A percentile compares a stretch with the other conserved stretches of the same genome.
Evolutionary conservation across 768 basidiomycete species (phyloP).

Genomic region (Lactarius vividus): DNA sequence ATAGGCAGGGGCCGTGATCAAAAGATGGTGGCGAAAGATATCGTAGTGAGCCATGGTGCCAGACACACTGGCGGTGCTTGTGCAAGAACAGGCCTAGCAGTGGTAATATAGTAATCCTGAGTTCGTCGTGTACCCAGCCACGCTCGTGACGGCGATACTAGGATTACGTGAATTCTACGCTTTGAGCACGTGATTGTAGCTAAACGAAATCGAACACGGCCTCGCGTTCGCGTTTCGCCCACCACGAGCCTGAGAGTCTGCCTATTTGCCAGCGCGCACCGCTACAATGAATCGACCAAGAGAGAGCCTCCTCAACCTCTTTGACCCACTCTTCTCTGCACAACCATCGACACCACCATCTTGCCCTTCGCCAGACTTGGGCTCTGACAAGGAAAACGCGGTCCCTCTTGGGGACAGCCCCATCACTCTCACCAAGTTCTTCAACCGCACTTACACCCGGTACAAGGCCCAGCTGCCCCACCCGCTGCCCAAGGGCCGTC

Average conservation of each 20-base stretch:
- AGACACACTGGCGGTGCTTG: background rate
- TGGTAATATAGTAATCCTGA: background rate
- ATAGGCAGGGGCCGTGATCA: background rate
- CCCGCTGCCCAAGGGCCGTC: constrained; percentile 10
- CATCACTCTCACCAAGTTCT: constrained; percentile 28
- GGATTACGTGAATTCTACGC: too few species aligned
- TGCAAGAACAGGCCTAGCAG: background rate
- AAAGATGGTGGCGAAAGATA: background rate
- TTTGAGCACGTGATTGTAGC: background rate
- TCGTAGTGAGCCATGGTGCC: background rate
- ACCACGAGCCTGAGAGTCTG: background rate
- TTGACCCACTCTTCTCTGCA: constrained; percentile 23
- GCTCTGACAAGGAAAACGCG: constrained; percentile 29
- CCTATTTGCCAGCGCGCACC: background rate
- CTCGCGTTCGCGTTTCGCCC: background rate
- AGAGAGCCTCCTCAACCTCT: constrained; percentile 27
- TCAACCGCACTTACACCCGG: constrained; percentile 24
- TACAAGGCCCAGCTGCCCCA: constrained; percentile 14
- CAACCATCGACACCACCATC: constrained; percentile 6
- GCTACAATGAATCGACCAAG: constrained; percentile 24
- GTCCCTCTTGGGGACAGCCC: constrained; percentile 14
- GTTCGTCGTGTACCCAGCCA: background rate
- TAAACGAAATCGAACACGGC: background rate
- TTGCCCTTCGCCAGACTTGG: constrained; percentile 18
- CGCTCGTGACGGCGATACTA: too few species aligned